A percentile compares a stretch with the other conserved stretches of the same genome.
These are phyloP conservation scores for Clausena lansium DNA, from an alignment of 345 rosid species.

Conservation along the genomic window DNA sequence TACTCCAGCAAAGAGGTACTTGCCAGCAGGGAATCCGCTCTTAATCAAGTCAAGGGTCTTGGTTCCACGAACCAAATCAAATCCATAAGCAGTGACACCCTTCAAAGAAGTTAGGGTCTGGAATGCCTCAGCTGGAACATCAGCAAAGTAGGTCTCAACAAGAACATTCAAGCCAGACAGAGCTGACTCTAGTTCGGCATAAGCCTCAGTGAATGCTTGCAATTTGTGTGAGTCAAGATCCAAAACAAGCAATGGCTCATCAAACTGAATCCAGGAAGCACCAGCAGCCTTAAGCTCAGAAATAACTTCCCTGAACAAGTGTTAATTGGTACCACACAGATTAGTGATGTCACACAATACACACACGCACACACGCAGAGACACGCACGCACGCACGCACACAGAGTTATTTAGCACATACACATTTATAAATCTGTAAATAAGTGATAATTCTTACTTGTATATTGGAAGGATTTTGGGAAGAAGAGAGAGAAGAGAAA, in stretches of 20 bases:
- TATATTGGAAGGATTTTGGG: conserved; percentile 81
- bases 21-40: conserved; percentile 74
- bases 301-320: conserved; percentile 69
- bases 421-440: not conserved
- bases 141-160: conserved; percentile 93
- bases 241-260: conserved; percentile 87
- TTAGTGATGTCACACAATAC: conserved; percentile 9
- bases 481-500: conserved; percentile 84
- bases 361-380: too few relatives aligned
- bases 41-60: conserved; percentile 81
- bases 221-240: conserved; percentile 87
- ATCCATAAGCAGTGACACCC: conserved; percentile 80
- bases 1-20: conserved; percentile 90
- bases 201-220: conserved; percentile 78
- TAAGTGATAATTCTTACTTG: conserved; percentile 52
- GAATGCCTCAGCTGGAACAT: conserved; percentile 78
- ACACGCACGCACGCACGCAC: too few relatives aligned
- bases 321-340: conserved; percentile 18
- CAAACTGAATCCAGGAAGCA: conserved; percentile 93
- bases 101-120: conserved; percentile 77
- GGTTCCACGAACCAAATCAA: conserved; percentile 89
- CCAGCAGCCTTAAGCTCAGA: conserved; percentile 93
- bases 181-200: conserved; percentile 71
- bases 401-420: not conserved
- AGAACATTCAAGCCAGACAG: conserved; percentile 82